Evolutionary conservation across 1,284 basidiomycete genomes (phyloP).

Genomic region (Malassezia vespertilionis): DNA sequence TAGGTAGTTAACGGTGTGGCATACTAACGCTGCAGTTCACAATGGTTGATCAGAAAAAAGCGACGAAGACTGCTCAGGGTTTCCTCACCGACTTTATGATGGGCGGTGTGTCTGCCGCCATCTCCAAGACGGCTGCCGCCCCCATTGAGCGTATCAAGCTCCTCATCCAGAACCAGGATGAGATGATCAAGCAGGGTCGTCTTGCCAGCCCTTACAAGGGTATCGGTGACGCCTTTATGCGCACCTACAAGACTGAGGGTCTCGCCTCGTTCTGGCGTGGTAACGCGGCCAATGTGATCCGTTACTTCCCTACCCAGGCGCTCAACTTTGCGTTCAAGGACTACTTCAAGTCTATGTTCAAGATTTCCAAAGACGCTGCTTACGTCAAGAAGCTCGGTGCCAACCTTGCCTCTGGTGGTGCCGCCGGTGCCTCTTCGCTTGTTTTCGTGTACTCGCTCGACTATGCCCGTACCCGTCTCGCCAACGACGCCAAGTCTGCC

Average conservation of each 20-base stretch:
- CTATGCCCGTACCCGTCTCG: conserved; percentile 49
- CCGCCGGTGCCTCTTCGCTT: conserved; percentile 47
- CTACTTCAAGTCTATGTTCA: conserved; percentile 44
- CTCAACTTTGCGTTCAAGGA: conserved; percentile 48
- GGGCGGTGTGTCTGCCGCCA: conserved; percentile 48
- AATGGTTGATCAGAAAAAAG: conserved; percentile 25
- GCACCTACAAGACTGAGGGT: conserved; percentile 47
- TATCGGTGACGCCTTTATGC: conserved; percentile 47
- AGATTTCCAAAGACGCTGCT: conserved; percentile 44
- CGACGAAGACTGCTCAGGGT: conserved; percentile 31
- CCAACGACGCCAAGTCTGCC: conserved; percentile 48
- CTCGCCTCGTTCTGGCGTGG: conserved; percentile 47
- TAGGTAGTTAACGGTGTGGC: background rate
- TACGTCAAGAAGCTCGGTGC: conserved; percentile 46
- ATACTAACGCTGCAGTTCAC: background rate
- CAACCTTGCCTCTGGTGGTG: conserved; percentile 48
- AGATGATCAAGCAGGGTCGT: conserved; percentile 49
- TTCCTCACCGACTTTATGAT: conserved; percentile 46
- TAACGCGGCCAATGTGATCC: conserved; percentile 48
- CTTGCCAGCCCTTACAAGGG: conserved; percentile 47
- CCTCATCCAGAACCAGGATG: conserved; percentile 48
- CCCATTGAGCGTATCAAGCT: conserved; percentile 49
- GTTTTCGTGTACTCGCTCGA: conserved; percentile 48
- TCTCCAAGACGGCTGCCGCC: conserved; percentile 48
- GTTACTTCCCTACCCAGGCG: conserved; percentile 48